These are phyloP conservation scores for Arthrinium phaeospermum DNA, from an alignment of 2,329 filamentous ascomycete genomes.

Conservation along the genomic window DNA sequence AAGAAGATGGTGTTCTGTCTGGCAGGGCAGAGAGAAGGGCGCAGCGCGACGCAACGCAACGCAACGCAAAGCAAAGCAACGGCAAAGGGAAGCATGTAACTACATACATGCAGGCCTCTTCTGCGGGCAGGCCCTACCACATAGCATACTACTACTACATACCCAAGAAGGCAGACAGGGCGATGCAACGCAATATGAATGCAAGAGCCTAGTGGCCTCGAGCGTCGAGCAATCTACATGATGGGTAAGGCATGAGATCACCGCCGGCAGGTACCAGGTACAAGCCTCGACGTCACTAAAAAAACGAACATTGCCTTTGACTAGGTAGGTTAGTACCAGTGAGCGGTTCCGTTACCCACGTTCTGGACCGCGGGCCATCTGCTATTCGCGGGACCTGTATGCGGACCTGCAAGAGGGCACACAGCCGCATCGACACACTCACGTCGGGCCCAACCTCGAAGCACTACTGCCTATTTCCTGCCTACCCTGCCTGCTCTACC, in stretches of 20 bases:
- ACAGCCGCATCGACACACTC: slow-evolving; percentile 15
- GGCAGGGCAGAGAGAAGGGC: slow-evolving; percentile 4
- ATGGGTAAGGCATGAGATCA: slow-evolving; percentile 13
- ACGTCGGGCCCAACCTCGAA: slow-evolving; percentile 7
- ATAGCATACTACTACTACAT: neutral
- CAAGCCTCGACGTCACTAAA: slow-evolving; percentile 8
- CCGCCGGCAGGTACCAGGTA: slow-evolving; percentile 12
- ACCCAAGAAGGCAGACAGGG: slow-evolving; percentile 1
- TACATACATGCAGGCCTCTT: neutral
- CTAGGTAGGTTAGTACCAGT: neutral
- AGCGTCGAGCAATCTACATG: neutral
- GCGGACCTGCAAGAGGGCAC: slow-evolving; percentile 12
- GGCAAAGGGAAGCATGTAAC: slow-evolving; percentile 4
- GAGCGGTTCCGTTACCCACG: slow-evolving; percentile 13
- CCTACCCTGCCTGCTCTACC: neutral
- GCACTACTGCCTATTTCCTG: slow-evolving; percentile 9
- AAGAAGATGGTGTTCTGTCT: slow-evolving; percentile 6
- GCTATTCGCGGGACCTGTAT: slow-evolving; percentile 17
- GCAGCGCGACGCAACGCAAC: neutral
- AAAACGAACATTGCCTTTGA: neutral
- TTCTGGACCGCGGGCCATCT: slow-evolving; percentile 17
- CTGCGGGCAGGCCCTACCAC: neutral
- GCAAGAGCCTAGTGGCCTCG: neutral
- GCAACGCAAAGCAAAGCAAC: slow-evolving; percentile 3
- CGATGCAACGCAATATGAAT: slow-evolving; percentile 1